phyloP scores from a whole-genome alignment of 2,329 filamentous ascomycete genomes.

The Alternaria alternata region DNA sequence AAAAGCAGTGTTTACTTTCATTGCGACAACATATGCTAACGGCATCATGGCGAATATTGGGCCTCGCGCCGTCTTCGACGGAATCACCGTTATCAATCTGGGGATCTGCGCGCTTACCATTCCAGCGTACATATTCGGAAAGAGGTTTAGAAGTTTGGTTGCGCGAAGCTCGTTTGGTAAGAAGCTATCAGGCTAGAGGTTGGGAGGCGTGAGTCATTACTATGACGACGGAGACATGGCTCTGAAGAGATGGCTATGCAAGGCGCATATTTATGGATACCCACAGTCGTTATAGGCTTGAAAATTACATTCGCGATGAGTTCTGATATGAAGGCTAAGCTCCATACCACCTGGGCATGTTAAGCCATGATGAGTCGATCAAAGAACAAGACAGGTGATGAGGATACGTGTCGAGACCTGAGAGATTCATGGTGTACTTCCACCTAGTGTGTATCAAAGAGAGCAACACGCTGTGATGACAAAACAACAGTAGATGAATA shows the following conservation, averaged over 20 bases:
- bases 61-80: slow-evolving; percentile 71
- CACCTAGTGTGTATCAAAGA: background rate
- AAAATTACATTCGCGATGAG: too few species aligned
- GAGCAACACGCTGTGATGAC: too few species aligned
- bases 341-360: background rate
- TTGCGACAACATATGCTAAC: slow-evolving; percentile 81
- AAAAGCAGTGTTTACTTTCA: slow-evolving; percentile 57
- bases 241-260: background rate
- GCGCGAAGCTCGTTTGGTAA: slow-evolving; percentile 32
- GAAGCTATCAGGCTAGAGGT: slow-evolving; percentile 22
- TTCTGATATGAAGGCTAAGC: background rate
- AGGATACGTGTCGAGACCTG: background rate
- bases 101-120: slow-evolving; percentile 76
- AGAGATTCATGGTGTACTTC: background rate
- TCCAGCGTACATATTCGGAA: slow-evolving; percentile 63
- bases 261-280: background rate
- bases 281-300: background rate
- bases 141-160: slow-evolving; percentile 43
- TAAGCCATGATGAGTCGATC: background rate
- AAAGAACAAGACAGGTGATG: background rate
- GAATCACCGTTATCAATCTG: slow-evolving; percentile 77
- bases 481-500: background rate
- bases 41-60: slow-evolving; percentile 69
- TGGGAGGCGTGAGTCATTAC: background rate
- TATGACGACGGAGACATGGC: background rate